Evolutionary conservation across 1,139 yeast species (phyloP), one percentile per base, ranked within the genome.

Genomic region (Entelexis paramagnoliae): DNA sequence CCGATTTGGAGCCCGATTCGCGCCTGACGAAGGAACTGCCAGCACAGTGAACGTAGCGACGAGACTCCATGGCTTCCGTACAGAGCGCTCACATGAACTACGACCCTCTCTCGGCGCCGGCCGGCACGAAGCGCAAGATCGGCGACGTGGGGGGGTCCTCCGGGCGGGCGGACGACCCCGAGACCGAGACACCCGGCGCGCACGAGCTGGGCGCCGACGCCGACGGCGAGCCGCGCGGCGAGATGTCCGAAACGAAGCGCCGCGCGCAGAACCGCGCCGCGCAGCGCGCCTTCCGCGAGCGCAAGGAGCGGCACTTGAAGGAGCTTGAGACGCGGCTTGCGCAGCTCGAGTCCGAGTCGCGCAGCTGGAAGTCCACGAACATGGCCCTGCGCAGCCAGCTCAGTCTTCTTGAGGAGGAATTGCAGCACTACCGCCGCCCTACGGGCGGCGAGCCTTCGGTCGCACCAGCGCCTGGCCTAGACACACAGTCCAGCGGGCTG

Each of bases 191-290:
- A 4, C 17, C 45, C 16, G 14, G 26, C 45, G 4, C 33, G 22
- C 33, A 26, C 20, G 43, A 40, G 20, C 26, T 29, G 34, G 17
- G 26, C 17, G 34, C 20, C 1, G 45, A 41, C 3, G 35, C 5
- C 34, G 45, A 41, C 17, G 35, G 3, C 19, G 46, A 42, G 20
- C 26, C 35, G 28, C 35, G 36, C 22, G 46, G 46, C 26, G 46
- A 42, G 20, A 42, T 42, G 36, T 42, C 46, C 13, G 46, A 42
- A 14, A 42, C 36, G 20, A 89, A 87, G 72, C 75, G 98, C 61
- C 87, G 95, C 20, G 97, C 96, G 1, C 98, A 91, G 69, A 91
- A 91, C 67, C 76, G 98, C 63, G 96, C 96, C 8, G 98, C 98
- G 20, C 98, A 91, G 68, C 74, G 97, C 53, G 97, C 97, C 10